These are phyloP conservation scores for Cladophialophora exuberans DNA, from an alignment of 2,329 filamentous ascomycete species.

Conservation along the genomic window DNA sequence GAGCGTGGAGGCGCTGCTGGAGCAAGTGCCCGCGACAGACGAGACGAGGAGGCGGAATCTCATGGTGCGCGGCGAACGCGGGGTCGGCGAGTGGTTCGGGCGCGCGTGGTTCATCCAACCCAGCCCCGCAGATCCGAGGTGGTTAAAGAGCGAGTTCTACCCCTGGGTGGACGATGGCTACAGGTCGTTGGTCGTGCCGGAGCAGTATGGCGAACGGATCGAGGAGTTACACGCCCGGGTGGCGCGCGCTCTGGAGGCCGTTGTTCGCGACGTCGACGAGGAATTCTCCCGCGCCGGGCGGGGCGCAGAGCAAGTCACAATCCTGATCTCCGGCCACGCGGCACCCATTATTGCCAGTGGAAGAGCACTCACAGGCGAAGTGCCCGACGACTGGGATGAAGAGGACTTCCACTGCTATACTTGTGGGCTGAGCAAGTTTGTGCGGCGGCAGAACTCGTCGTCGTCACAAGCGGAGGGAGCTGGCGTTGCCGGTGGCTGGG, in stretches of 20 bases:
- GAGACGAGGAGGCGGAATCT: conserved; percentile 26
- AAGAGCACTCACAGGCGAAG: conserved; percentile 74
- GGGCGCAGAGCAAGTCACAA: conserved; percentile 64
- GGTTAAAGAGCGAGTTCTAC: conserved; percentile 71
- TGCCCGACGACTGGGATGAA: conserved; percentile 70
- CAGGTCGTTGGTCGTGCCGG: conserved; percentile 71
- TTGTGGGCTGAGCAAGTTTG: conserved; percentile 75
- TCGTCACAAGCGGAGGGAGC: conserved; percentile 34
- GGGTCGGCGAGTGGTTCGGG: conserved; percentile 84
- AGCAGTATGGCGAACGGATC: conserved; percentile 76
- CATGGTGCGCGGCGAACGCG: conserved; percentile 40
- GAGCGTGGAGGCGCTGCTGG: conserved; percentile 48
- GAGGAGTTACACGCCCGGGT: conserved; percentile 78
- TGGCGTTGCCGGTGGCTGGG: conserved; percentile 77
- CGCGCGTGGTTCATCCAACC: conserved; percentile 84
- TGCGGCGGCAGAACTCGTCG: conserved; percentile 48
- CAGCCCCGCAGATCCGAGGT: conserved; percentile 65
- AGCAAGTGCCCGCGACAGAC: conserved; percentile 14
- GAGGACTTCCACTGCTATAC: conserved; percentile 88
- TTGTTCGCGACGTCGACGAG: conserved; percentile 43
- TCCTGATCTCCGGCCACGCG: conserved; percentile 87
- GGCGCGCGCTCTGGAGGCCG: conserved; percentile 57
- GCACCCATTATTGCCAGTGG: conserved; percentile 87
- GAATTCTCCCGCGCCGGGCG: conserved; percentile 41
- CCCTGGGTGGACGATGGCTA: conserved; percentile 47